Conservation (phyloP, 345 rosid genomes). For the Rhodamnia rubescens region DNA sequence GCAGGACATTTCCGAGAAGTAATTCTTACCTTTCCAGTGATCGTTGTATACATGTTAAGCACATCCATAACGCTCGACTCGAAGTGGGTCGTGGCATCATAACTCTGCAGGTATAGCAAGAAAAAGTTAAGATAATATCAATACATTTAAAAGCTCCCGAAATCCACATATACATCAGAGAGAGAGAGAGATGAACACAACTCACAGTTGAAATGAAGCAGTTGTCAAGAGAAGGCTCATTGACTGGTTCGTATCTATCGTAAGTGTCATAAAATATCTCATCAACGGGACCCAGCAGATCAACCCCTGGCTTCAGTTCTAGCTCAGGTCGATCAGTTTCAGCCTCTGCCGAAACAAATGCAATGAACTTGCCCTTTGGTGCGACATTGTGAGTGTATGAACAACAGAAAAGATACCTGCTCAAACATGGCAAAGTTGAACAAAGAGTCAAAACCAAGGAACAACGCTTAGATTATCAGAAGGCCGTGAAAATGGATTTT, state of each 20-base stretch:
- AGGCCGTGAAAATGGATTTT: neutral
- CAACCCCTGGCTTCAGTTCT: constrained; percentile 77
- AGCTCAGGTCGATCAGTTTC: constrained; percentile 72
- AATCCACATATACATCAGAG: neutral
- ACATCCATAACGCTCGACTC: constrained; percentile 89
- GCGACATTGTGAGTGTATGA: constrained; percentile 94
- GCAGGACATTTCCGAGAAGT: neutral
- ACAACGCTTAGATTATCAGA: neutral
- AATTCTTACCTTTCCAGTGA: constrained; percentile 83
- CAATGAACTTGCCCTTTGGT: constrained; percentile 88
- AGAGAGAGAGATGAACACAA: neutral
- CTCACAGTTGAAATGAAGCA: constrained; percentile 85
- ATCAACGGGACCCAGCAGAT: constrained; percentile 75
- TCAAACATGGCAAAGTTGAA: neutral
- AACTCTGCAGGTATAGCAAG: constrained; percentile 45
- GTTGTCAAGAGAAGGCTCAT: constrained; percentile 76
- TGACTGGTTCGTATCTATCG: constrained; percentile 75
- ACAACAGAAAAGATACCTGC: constrained; percentile 95
- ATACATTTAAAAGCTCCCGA: neutral
- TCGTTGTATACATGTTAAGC: constrained; percentile 77
- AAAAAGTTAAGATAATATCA: neutral
- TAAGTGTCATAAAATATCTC: constrained; percentile 78
- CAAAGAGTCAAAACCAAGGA: neutral
- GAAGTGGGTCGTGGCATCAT: constrained; percentile 95
- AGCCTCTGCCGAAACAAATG: constrained; percentile 88